Evolutionary conservation across 2,329 filamentous ascomycete genomes (phyloP), one percentile per base, ranked within the genome.

Genomic region (Microdochium bolleyi): DNA sequence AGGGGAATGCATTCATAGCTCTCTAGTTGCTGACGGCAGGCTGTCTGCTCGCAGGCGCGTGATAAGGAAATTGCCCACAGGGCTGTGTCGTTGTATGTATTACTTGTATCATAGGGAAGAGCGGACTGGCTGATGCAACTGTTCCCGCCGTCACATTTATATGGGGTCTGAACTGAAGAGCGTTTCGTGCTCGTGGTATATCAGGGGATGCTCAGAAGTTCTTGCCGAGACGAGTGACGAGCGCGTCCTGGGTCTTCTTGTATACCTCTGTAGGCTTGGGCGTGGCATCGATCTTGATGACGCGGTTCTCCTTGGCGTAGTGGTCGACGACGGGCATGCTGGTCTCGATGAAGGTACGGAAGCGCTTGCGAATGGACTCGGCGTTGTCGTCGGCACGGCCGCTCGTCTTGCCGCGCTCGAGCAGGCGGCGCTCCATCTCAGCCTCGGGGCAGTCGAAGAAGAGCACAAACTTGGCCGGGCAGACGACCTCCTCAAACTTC

Each of bases 291-390:
- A 97, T 79, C 73, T 85, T 88, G 67, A 95, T 82, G 16, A 97
- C 90, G 66, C 85, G 85, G 62, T 82, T 84, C 72, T 92, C 77
- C 62, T 77, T 76, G 64, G 87, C 84, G 69, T 88, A 97, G 67
- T 89, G 83, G 61, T 95, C 80, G 52, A 99, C 90, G 49, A 97
- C 94, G 24, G 94, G 94, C 92, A 97, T 96, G 73, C 90, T 96
- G 2, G 91, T 96, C 72, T 97, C 91, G 62, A 95, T 76, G 67
- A 97, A 99, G 3, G 87, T 92, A 66, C 84, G 85, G 79, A 99
- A 99, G 53, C 94, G 83, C 85, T 99, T 99, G 75, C 88, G 87
- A 70, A 97, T 99, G 64, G 85, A 91, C 73, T 96, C 94, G 53
- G 84, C 87, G 68, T 99, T 99, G 74, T 99, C 94, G 70, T 99